Conservation (phyloP, 345 rosid species). For the Corymbia maculata region DNA sequence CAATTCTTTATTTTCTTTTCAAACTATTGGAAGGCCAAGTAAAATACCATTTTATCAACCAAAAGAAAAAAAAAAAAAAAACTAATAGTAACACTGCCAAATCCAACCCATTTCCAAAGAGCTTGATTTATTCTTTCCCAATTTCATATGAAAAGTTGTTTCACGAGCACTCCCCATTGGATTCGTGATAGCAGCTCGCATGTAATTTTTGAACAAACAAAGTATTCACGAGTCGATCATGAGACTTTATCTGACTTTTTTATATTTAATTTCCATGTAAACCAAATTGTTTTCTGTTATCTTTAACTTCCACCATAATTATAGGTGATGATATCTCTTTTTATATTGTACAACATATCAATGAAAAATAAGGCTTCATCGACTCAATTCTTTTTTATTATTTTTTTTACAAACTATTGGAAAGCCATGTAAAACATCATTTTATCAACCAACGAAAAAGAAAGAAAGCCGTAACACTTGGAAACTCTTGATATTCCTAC, state of each 20-base stretch:
- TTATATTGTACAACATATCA: too few relatives aligned
- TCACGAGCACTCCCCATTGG: not conserved
- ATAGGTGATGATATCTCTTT: too few relatives aligned
- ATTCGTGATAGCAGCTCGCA: not conserved
- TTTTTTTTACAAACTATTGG: not conserved
- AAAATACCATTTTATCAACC: not conserved
- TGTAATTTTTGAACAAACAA: too few relatives aligned
- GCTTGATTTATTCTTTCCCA: not conserved
- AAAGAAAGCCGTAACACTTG: not conserved
- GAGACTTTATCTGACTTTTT: too few relatives aligned
- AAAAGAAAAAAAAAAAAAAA: not conserved
- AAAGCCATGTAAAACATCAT: not conserved
- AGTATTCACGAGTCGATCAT: too few relatives aligned
- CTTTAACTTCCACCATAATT: too few relatives aligned
- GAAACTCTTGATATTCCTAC: not conserved
- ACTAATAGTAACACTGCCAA: not conserved
- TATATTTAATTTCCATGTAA: too few relatives aligned
- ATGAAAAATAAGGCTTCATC: too few relatives aligned
- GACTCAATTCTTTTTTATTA: too few relatives aligned
- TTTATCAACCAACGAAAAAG: not conserved
- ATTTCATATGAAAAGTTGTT: too few relatives aligned
- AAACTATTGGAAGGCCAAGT: not conserved
- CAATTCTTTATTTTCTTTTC: not conserved
- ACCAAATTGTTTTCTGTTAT: too few relatives aligned
- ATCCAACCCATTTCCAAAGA: not conserved